Evolutionary conservation across 2,329 filamentous ascomycete genomes (phyloP), one percentile per base, ranked within the genome.

Genomic region (Pezicula rhizophila): DNA sequence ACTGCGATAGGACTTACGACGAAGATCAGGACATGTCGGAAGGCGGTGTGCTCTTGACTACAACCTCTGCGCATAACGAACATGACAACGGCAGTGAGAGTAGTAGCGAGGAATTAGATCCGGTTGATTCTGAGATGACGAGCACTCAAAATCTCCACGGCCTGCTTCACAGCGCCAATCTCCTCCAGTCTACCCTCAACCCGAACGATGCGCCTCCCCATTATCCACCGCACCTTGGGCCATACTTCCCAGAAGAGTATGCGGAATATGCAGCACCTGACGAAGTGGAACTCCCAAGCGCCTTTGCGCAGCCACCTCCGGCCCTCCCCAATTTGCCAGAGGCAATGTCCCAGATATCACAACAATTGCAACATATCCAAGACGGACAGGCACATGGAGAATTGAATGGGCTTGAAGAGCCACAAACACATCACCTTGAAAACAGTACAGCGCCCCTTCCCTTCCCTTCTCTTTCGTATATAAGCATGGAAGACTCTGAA

Each of bases 1-100:
- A 31, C 11, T 10, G 28, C 28, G 11, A 31, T 31, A 31, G 28
- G 28, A 10, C 28, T 31, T 31, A 41, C 31, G 58, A 62, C 38
- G 59, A 60, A 42, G 59, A 63, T 45, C 55, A 55, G 47, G 59
- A 62, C 38, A 63, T 63, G 60, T 59, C 58, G 11, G 60, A 62
- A 37, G 59, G 57, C 40, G 60, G 59, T 18, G 59, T 46, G 20
- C 45, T 48, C 25, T 52, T 60, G 43, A 54, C 45, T 14, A 52
- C 56, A 49, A 54, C 54, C 18, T 39, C 51, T 18, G 54, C 57
- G 11, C 28, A 31, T 31, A 12, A 31, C 8, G 28, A 31, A 10
- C 53, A 60, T 42, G 52, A 54, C 18, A 23, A 23, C 23, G 23
- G 23, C 23, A 23, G 23, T 23, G 52, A 53, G 38, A 39, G 47